Conservation (phyloP, 805 yeast genomes). For the Candida peoriensis region DNA sequence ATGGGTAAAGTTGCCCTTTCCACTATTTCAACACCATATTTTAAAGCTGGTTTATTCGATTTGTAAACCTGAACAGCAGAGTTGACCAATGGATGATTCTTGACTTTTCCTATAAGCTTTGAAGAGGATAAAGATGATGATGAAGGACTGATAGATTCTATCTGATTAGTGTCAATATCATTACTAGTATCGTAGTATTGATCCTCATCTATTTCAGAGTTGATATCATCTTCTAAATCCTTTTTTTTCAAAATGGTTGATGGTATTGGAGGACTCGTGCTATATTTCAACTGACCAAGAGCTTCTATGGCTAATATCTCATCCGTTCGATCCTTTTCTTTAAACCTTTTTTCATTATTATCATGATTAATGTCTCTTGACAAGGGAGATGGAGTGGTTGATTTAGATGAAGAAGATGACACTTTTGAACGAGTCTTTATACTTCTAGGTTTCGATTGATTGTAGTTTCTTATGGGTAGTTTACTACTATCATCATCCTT, state of each 20-base stretch:
- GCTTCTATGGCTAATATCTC: conserved; percentile 22
- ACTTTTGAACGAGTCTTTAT: too few relatives aligned
- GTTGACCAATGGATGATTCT: conserved; percentile 29
- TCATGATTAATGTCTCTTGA: too few relatives aligned
- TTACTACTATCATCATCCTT: too few relatives aligned
- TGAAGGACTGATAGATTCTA: neutral
- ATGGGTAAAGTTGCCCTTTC: conserved; percentile 52
- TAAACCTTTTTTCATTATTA: too few relatives aligned
- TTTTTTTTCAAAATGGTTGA: too few relatives aligned
- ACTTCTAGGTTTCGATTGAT: too few relatives aligned
- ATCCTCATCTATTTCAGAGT: conserved; percentile 27
- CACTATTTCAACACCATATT: conserved; percentile 57
- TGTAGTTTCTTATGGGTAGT: too few relatives aligned
- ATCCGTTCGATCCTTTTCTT: too few relatives aligned
- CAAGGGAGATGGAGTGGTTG: too few relatives aligned
- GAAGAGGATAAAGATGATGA: neutral
- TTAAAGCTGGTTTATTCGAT: conserved; percentile 34
- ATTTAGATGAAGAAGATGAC: too few relatives aligned
- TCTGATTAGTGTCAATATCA: conserved; percentile 10
- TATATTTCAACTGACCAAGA: conserved; percentile 22
- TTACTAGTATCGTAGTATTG: conserved; percentile 36
- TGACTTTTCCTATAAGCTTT: conserved; percentile 40
- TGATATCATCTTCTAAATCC: neutral
- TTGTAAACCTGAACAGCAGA: conserved; percentile 4
- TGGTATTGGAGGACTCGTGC: conserved; percentile 13